These are phyloP conservation scores for Naganishia kalamii DNA, from an alignment of 768 basidiomycete species.

Conservation along the genomic window DNA sequence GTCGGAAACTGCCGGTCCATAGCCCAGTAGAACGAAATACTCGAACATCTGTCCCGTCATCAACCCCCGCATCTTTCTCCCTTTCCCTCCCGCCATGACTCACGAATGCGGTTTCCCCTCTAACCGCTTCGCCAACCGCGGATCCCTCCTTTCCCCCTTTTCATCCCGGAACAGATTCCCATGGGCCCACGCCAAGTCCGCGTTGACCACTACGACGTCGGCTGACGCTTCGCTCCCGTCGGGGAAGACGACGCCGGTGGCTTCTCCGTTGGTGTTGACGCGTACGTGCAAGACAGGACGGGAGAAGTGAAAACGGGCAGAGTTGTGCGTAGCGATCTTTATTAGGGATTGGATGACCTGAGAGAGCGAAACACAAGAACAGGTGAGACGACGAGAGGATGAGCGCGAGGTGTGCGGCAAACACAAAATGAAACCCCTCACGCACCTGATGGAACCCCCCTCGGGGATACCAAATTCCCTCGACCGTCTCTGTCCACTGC, in stretches of 20 bases:
- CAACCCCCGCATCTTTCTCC: neutral
- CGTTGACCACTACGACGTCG: slow-evolving; percentile 49
- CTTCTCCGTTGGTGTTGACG: slow-evolving; percentile 33
- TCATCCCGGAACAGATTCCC: slow-evolving; percentile 43
- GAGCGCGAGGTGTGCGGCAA: neutral
- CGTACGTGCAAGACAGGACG: slow-evolving; percentile 45
- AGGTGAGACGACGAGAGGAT: neutral
- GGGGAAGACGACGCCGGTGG: slow-evolving; percentile 45
- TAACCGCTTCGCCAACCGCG: slow-evolving; percentile 32
- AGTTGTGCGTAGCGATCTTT: slow-evolving; percentile 43
- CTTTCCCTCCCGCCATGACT: slow-evolving; percentile 19
- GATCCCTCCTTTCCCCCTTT: slow-evolving; percentile 28
- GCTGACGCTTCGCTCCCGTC: slow-evolving; percentile 38
- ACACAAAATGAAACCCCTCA: too few species aligned
- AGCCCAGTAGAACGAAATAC: slow-evolving; percentile 51
- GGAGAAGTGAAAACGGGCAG: slow-evolving; percentile 46
- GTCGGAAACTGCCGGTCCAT: slow-evolving; percentile 44
- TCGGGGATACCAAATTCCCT: slow-evolving; percentile 47
- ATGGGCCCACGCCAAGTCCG: slow-evolving; percentile 49
- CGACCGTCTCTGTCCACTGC: slow-evolving; percentile 50
- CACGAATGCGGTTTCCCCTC: slow-evolving; percentile 38
- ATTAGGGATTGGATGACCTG: slow-evolving; percentile 44
- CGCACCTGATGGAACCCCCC: slow-evolving; percentile 37
- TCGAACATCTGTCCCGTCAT: slow-evolving; percentile 42
- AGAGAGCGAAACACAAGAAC: neutral